Percentiles rank a stretch among this genome's conserved stretches.
Evolutionary conservation across 1,284 basidiomycete genomes (phyloP).

Genomic region (Rhodotorula sp.): DNA sequence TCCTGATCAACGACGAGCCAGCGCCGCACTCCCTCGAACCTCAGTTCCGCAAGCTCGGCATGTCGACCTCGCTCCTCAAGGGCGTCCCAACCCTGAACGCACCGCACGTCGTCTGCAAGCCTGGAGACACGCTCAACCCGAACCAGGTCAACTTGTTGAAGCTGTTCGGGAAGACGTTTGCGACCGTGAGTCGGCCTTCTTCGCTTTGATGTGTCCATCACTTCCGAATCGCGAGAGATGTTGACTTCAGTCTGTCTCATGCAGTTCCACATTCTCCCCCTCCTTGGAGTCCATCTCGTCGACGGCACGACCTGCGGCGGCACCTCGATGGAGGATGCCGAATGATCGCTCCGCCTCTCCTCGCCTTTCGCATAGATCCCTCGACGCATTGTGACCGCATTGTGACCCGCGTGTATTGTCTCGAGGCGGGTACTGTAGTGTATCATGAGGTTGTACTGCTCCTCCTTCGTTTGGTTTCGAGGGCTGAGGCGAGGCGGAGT

Average conservation of each 20-base stretch:
- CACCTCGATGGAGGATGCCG: conserved; percentile 7
- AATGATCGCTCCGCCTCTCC: background rate
- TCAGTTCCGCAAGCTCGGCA: conserved; percentile 85
- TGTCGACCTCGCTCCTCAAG: conserved; percentile 74
- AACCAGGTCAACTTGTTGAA: conserved; percentile 81
- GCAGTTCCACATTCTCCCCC: conserved; percentile 40
- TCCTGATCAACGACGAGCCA: conserved; percentile 58
- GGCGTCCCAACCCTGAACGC: conserved; percentile 79
- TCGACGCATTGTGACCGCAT: background rate
- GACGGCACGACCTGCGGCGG: conserved; percentile 32
- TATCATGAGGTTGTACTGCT: background rate
- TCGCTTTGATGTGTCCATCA: too few relatives aligned
- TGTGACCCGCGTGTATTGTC: background rate
- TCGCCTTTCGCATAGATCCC: background rate
- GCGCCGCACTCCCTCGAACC: conserved; percentile 97
- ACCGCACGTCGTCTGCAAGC: conserved; percentile 79
- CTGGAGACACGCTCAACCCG: conserved; percentile 68
- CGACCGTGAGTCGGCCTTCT: conserved; percentile 50
- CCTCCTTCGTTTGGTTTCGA: too few relatives aligned
- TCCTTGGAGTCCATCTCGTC: conserved; percentile 35
- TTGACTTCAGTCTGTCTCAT: background rate
- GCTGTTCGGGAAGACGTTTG: conserved; percentile 81
- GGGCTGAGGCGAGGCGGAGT: too few relatives aligned
- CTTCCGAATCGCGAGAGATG: too few relatives aligned
- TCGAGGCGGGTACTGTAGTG: background rate